Percentiles rank a stretch among this genome's conserved stretches.
Evolutionary conservation across 2,329 filamentous ascomycete genomes (phyloP).

Genomic region (Aureobasidium pullulans): DNA sequence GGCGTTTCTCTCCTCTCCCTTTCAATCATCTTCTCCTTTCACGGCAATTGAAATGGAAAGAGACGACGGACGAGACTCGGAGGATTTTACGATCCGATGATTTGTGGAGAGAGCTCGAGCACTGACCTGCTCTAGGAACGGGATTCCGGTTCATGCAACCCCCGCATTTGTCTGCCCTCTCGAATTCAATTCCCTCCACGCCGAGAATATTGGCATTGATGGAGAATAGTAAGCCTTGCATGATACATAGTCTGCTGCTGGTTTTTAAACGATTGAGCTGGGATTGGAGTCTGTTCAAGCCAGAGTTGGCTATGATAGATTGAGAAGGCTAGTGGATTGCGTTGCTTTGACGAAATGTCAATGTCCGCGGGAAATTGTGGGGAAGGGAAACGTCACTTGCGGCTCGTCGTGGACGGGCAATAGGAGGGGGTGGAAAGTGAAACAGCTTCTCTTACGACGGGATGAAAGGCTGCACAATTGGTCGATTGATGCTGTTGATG

Average conservation of each 20-base stretch:
- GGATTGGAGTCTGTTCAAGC: too few species aligned
- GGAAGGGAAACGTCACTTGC: background rate
- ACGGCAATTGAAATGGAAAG: background rate
- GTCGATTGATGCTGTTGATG: background rate
- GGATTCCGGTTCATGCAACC: background rate
- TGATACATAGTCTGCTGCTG: background rate
- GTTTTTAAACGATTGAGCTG: too few species aligned
- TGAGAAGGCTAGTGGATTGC: background rate
- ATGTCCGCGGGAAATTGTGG: background rate
- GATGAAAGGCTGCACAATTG: background rate
- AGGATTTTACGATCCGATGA: background rate
- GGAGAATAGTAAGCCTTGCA: background rate
- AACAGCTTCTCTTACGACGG: background rate
- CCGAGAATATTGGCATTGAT: background rate
- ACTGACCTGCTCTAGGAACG: background rate
- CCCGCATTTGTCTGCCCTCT: background rate
- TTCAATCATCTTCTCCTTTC: background rate
- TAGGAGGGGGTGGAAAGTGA: background rate
- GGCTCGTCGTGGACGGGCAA: background rate
- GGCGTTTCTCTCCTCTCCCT: background rate
- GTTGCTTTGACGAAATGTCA: slow-evolving; percentile 1
- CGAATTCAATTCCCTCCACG: too few species aligned
- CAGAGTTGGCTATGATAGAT: background rate
- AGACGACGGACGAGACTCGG: background rate
- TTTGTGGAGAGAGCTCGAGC: slow-evolving; percentile 6